Conservation (phyloP, 331 rosid species). For the Rosa hybrid region DNA sequence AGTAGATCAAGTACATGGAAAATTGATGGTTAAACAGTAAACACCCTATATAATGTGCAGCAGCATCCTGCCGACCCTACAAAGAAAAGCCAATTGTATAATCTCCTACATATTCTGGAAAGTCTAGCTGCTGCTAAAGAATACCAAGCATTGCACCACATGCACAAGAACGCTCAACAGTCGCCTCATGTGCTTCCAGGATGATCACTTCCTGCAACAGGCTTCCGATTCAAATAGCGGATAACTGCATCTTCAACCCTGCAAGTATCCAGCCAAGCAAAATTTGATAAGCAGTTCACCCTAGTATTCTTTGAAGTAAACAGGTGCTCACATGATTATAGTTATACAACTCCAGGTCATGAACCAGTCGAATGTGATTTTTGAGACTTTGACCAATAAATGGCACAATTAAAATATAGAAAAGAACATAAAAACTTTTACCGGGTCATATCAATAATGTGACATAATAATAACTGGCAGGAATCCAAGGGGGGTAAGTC, state of each 20-base stretch:
- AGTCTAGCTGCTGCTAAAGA: conserved; percentile 10
- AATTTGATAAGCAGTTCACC: neutral
- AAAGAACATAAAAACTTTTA: neutral
- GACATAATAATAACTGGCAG: neutral
- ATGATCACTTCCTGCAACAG: conserved; percentile 72
- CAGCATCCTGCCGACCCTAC: conserved; percentile 29
- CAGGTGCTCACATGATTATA: neutral
- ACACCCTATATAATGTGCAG: neutral
- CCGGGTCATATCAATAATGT: neutral
- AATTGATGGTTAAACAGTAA: conserved; percentile 20
- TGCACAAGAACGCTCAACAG: conserved; percentile 23
- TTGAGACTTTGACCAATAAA: neutral
- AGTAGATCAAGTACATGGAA: conserved; percentile 24
- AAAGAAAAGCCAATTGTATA: conserved; percentile 18
- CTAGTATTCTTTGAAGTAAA: neutral
- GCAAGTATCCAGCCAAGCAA: conserved; percentile 33
- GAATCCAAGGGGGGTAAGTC: neutral
- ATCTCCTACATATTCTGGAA: conserved; percentile 8
- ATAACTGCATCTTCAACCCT: conserved; percentile 99
- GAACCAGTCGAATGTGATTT: neutral
- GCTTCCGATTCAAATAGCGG: conserved; percentile 91
- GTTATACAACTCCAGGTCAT: neutral
- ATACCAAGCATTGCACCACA: conserved; percentile 4
- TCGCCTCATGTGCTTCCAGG: conserved; percentile 77
- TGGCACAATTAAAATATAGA: neutral